These are phyloP conservation scores for Dissoconium aciculare DNA, from an alignment of 2,329 filamentous ascomycete species.

Conservation along the genomic window DNA sequence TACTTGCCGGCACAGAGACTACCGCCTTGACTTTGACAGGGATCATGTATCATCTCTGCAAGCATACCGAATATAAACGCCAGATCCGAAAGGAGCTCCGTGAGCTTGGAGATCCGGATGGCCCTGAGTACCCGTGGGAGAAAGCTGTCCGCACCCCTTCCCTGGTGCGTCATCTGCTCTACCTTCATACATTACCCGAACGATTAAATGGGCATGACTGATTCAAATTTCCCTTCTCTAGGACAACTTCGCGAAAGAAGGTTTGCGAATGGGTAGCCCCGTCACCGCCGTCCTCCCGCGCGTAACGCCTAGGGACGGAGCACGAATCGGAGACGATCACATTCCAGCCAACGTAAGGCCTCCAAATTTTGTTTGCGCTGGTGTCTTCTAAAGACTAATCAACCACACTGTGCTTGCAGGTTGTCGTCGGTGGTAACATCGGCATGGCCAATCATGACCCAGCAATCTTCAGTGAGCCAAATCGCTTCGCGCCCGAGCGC, in stretches of 20 bases:
- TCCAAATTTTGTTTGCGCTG: no score
- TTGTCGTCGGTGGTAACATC: neutral
- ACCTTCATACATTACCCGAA: no score
- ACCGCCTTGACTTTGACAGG: neutral
- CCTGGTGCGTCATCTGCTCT: neutral
- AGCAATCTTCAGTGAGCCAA: no score
- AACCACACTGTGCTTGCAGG: neutral
- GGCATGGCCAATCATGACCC: no score
- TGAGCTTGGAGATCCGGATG: neutral
- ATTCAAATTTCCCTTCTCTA: neutral
- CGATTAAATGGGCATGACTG: no score
- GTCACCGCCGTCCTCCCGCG: neutral
- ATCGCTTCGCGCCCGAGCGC: neutral
- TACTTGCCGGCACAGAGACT: neutral
- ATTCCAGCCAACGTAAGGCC: neutral
- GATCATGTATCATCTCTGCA: slow-evolving; percentile 1
- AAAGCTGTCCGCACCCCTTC: neutral
- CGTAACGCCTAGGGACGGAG: neutral
- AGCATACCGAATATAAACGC: neutral
- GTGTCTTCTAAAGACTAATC: neutral
- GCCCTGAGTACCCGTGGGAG: neutral
- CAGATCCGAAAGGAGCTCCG: slow-evolving; percentile 1
- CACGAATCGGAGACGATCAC: slow-evolving; percentile 1
- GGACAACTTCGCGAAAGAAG: slow-evolving; percentile 1
- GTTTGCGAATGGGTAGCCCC: neutral